Conservation (phyloP, 2,329 filamentous ascomycete species). For the Ustilaginoidea virens region DNA sequence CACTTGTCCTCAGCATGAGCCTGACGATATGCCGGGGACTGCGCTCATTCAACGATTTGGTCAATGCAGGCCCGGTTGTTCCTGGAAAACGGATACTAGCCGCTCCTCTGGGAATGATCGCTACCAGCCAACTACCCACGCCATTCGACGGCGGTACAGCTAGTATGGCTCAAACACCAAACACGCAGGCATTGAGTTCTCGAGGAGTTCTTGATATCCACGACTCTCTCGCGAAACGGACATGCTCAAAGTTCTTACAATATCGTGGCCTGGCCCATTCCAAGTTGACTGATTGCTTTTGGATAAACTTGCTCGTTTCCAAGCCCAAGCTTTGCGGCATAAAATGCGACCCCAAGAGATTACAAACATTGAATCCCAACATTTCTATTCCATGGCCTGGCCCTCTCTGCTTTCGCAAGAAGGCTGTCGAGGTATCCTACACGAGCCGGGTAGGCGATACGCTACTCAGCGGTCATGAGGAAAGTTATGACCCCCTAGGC, state of each 20-base stretch:
- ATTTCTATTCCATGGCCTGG: slow-evolving; percentile 38
- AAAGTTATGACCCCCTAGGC: slow-evolving; percentile 32
- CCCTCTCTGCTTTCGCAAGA: slow-evolving; percentile 35
- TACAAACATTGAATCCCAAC: slow-evolving; percentile 17
- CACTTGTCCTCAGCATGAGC: slow-evolving; percentile 32
- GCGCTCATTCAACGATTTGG: slow-evolving; percentile 27
- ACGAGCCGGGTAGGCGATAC: slow-evolving; percentile 24
- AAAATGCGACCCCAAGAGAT: slow-evolving; percentile 25
- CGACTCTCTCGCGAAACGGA: slow-evolving; percentile 30
- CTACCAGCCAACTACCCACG: slow-evolving; percentile 11
- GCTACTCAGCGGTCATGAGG: slow-evolving; percentile 20
- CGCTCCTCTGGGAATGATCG: slow-evolving; percentile 34
- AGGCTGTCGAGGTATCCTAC: slow-evolving; percentile 23
- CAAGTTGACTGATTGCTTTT: slow-evolving; percentile 27
- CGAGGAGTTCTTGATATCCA: slow-evolving; percentile 24
- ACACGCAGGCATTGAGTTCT: slow-evolving; percentile 31
- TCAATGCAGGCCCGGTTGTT: slow-evolving; percentile 22
- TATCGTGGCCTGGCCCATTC: slow-evolving; percentile 31
- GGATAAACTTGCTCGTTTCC: slow-evolving; percentile 35
- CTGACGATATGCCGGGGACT: slow-evolving; percentile 33
- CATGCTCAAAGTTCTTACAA: slow-evolving; percentile 34
- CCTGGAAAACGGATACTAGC: slow-evolving; percentile 32
- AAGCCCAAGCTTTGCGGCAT: slow-evolving; percentile 27
- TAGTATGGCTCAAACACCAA: slow-evolving; percentile 33
- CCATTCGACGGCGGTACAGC: slow-evolving; percentile 14